These are phyloP conservation scores for Geranomyces michiganensis DNA, from an alignment of 192 early-diverging fungal genomes.

Conservation along the genomic window DNA sequence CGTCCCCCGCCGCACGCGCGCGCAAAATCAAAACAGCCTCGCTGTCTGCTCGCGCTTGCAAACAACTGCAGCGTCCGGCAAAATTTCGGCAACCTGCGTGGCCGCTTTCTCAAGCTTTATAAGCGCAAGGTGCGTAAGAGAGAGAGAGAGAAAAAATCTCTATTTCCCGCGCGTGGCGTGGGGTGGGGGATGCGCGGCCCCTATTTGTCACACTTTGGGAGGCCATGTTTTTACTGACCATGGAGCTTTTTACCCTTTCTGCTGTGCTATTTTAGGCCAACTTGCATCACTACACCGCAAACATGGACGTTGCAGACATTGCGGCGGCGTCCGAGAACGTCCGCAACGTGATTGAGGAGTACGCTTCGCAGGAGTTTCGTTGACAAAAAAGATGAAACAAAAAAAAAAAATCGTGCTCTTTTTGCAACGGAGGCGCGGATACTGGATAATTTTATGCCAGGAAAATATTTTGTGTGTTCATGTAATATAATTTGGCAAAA, in stretches of 20 bases:
- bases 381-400: neutral
- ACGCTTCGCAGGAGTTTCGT: slow-evolving; percentile 21
- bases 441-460: too few species aligned
- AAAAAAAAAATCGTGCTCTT: neutral
- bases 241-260: neutral
- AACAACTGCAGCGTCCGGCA: slow-evolving; percentile 55
- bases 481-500: too few species aligned
- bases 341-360: slow-evolving; percentile 16
- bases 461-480: too few species aligned
- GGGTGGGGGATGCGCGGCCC: too few species aligned
- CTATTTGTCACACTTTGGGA: neutral
- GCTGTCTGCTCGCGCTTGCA: slow-evolving; percentile 48
- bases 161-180: too few species aligned
- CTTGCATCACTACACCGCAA: slow-evolving; percentile 56
- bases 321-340: slow-evolving; percentile 21
- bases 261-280: slow-evolving; percentile 54
- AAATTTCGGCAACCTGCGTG: slow-evolving; percentile 34
- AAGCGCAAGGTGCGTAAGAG: slow-evolving; percentile 47
- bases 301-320: slow-evolving; percentile 56
- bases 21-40: slow-evolving; percentile 31
- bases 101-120: slow-evolving; percentile 55
- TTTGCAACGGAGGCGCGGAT: too few species aligned
- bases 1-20: neutral
- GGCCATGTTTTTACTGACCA: too few species aligned
- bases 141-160: too few species aligned